Conservation (phyloP, 2,329 filamentous ascomycete species). For the Aspergillus sergii region DNA sequence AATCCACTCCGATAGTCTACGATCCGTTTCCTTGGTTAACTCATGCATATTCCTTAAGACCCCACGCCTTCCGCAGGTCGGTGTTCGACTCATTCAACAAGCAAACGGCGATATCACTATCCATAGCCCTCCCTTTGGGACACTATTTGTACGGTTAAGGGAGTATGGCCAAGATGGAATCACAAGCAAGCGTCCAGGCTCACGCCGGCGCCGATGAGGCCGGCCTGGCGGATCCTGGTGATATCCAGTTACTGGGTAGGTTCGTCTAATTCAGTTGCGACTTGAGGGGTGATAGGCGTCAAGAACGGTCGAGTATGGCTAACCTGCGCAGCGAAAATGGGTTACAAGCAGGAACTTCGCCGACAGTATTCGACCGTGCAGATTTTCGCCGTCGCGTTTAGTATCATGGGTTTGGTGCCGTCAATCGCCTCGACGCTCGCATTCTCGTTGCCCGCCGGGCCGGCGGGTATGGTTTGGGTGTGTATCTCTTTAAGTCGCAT, state of each 20-base stretch:
- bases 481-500: slow-evolving; percentile 6
- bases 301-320: not conserved
- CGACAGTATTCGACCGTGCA: slow-evolving; percentile 65
- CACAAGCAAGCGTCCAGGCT: slow-evolving; percentile 12
- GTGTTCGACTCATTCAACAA: not conserved
- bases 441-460: slow-evolving; percentile 62
- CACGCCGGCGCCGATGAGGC: slow-evolving; percentile 14
- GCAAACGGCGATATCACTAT: not conserved
- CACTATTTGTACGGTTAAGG: not conserved
- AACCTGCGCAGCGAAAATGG: slow-evolving; percentile 33
- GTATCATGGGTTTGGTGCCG: slow-evolving; percentile 63
- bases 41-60: slow-evolving; percentile 1
- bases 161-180: slow-evolving; percentile 9
- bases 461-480: slow-evolving; percentile 64
- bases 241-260: slow-evolving; percentile 30
- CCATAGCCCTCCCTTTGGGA: not conserved
- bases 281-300: not conserved
- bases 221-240: slow-evolving; percentile 21
- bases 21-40: slow-evolving; percentile 1
- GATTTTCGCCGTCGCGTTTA: slow-evolving; percentile 62
- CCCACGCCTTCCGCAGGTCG: not conserved
- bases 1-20: not conserved
- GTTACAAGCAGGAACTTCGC: slow-evolving; percentile 63
- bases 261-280: not conserved
- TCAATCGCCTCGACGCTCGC: slow-evolving; percentile 63